Conservation (phyloP, 2,329 filamentous ascomycete species). For the Diaporthe sp. region DNA sequence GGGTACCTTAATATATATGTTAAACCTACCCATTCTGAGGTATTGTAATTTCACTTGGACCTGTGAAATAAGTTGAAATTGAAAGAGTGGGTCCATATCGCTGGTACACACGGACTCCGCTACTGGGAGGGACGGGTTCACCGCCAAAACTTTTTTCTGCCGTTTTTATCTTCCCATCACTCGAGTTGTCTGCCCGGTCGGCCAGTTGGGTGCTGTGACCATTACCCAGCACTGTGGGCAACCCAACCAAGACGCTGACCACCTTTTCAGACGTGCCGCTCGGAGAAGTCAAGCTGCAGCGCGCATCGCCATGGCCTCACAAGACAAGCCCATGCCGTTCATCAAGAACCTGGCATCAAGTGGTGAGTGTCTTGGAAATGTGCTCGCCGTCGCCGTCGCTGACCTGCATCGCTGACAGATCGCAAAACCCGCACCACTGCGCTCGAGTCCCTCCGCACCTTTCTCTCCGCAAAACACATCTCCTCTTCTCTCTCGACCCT, state of each 20-base stretch:
- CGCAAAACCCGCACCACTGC: conserved; percentile 83
- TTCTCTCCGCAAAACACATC: conserved; percentile 74
- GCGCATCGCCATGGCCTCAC: conserved; percentile 54
- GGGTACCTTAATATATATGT: no score
- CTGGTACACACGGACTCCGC: no score
- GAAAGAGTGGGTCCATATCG: no score
- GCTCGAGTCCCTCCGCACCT: conserved; percentile 81
- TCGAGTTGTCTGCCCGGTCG: not conserved
- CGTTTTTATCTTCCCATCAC: conserved; percentile 21
- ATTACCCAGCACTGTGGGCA: not conserved
- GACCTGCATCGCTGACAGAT: conserved; percentile 65
- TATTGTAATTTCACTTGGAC: no score
- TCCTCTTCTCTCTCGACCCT: conserved; percentile 70
- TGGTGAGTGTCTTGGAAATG: conserved; percentile 68
- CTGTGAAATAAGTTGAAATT: no score
- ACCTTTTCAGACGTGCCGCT: not conserved
- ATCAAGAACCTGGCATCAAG: conserved; percentile 88
- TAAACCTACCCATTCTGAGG: no score
- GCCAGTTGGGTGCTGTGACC: not conserved
- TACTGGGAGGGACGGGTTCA: not conserved
- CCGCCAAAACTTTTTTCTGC: conserved; percentile 37
- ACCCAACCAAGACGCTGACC: not conserved
- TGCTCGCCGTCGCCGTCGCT: conserved; percentile 1
- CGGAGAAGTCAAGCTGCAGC: not conserved
- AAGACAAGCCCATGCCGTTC: conserved; percentile 75